Conservation (phyloP, 1,284 basidiomycete genomes). For the Albatrellus sp. region DNA sequence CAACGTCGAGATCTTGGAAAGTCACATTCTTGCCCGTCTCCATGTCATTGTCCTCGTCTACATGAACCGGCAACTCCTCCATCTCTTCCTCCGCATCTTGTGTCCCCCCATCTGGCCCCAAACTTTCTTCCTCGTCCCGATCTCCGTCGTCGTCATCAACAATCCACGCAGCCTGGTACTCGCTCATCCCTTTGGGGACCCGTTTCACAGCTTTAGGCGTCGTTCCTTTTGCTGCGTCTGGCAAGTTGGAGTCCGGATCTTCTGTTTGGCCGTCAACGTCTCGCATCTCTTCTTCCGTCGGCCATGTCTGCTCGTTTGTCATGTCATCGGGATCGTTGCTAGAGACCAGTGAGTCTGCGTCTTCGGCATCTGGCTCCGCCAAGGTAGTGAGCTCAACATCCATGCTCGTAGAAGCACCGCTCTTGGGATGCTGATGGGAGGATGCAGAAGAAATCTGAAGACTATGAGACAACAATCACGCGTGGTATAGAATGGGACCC, state of each 20-base stretch:
- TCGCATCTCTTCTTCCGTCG: conserved; percentile 92
- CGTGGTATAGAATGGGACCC: conserved; percentile 11
- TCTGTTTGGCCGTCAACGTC: conserved; percentile 21
- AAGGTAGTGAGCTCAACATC: conserved; percentile 49
- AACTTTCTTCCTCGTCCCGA: conserved; percentile 28
- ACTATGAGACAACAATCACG: not conserved
- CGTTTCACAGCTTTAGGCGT: conserved; percentile 66
- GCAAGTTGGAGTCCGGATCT: conserved; percentile 27
- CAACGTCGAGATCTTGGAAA: conserved; percentile 70
- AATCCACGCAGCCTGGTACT: conserved; percentile 92
- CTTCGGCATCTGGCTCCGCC: conserved; percentile 48
- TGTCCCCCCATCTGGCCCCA: conserved; percentile 20
- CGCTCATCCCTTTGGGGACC: conserved; percentile 83
- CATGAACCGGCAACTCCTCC: conserved; percentile 40
- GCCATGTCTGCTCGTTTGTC: conserved; percentile 96
- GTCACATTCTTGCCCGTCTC: conserved; percentile 42
- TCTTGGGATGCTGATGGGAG: conserved; percentile 28
- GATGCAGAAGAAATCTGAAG: conserved; percentile 54
- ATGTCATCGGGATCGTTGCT: conserved; percentile 84
- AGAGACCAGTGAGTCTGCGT: conserved; percentile 82
- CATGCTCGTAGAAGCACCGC: conserved; percentile 31
- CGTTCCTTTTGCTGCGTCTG: conserved; percentile 52
- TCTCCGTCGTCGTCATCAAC: conserved; percentile 65
- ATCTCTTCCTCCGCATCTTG: conserved; percentile 31
- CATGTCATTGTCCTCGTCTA: conserved; percentile 38